Percentiles rank a stretch among this genome's conserved stretches.
These are phyloP conservation scores for Aurantiochytrium sp. DNA, from an alignment of 108 stramenopile genomes.

Conservation along the genomic window DNA sequence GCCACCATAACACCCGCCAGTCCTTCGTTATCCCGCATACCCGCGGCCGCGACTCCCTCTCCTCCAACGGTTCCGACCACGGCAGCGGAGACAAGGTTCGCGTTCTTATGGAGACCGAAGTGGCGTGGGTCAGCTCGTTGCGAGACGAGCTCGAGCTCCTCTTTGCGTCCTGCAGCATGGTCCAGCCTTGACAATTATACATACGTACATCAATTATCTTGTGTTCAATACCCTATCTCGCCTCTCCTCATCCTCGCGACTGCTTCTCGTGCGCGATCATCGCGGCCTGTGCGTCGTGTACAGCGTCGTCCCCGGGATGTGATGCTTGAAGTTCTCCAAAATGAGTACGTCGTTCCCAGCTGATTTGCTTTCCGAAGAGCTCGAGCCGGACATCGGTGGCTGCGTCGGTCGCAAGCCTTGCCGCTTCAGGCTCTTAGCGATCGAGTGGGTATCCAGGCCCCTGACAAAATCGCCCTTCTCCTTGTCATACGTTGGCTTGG, in stretches of 20 bases:
- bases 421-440: not conserved
- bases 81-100: no score
- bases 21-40: no score
- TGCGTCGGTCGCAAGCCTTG: not conserved
- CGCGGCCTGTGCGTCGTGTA: not conserved
- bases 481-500: not conserved
- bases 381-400: no score
- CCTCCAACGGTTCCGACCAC: no score
- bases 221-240: no score
- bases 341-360: not conserved
- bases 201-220: no score
- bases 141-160: not conserved
- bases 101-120: not conserved
- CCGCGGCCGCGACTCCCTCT: no score
- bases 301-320: not conserved
- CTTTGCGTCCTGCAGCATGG: not conserved
- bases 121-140: not conserved
- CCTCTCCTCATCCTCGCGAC: no score
- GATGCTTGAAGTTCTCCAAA: not conserved
- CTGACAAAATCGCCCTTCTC: not conserved
- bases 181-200: not conserved
- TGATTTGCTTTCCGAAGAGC: not conserved
- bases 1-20: not conserved
- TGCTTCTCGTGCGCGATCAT: not conserved
- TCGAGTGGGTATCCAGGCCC: not conserved